Base-by-base conservation (phyloP, 345 rosid species). In the Brassica nigra region DNA sequence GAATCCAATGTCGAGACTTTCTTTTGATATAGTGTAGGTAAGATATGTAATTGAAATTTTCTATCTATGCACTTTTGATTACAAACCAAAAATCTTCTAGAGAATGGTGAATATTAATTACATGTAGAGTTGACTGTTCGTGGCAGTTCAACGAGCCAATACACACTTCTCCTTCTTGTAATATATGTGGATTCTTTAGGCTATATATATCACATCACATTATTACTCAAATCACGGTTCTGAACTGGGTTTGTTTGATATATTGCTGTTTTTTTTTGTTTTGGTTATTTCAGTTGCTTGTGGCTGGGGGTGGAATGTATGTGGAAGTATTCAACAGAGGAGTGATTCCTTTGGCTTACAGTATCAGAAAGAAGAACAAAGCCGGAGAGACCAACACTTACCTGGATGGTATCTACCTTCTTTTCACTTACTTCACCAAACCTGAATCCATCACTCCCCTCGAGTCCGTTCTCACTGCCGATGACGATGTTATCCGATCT, bases 291-390 rank as follows among this genome's bases (percentile, higher is more conserved):
- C 86, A 95, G 99, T 73, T 95, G 85, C 98, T 95, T 73, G 94
- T 95, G 70, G 96, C 98, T n/a, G 98, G 94, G 4, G 99, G 99
- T 6, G 98, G 97, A 76, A 95, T 93, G 99, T 93, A 93, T 18
- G 87, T 91, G 1, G 99, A 95, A 84, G 96, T 93, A 30, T 93
- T 92, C 85, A 93, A 95, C 85, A 88, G 98, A 88, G 99, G 99
- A 33, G 96, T 91, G 34, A 86, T 95, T 80, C 98, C 98, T 36
- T 78, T 95, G 70, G 91, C 97, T 61, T 95, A 95, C 76, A 84
- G 92, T 86, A 95, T 95, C 78, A 89, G 83, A 75, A 95, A 85
- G 88, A 95, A 81, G 84, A 90, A 95, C 90, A 95, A 80, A 85
- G 98, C 90, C 2, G 97, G 98, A 23, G 97, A 89, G 70, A 75